phyloP scores from a whole-genome alignment of 768 basidiomycete species.

The Collybiopsis confluens region DNA sequence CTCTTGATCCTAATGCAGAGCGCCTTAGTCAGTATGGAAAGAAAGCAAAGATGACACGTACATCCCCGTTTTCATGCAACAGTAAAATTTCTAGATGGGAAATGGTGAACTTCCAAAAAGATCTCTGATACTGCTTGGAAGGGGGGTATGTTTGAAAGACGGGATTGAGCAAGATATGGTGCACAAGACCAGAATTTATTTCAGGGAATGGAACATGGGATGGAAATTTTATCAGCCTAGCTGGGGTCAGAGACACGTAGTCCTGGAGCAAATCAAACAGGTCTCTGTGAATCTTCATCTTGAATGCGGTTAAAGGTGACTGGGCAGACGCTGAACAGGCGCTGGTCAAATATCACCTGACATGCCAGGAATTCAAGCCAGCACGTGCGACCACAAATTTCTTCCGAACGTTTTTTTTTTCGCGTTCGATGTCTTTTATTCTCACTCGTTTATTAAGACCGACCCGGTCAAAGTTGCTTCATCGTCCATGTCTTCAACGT shows the following conservation, averaged over 20 bases:
- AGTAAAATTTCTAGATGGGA: conserved; percentile 41
- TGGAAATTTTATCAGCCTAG: conserved; percentile 40
- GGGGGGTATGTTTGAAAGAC: conserved; percentile 62
- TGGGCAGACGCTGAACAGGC: too few relatives aligned
- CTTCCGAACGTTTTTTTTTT: neutral
- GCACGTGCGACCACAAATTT: neutral
- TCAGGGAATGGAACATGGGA: conserved; percentile 25
- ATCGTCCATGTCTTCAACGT: conserved; percentile 20
- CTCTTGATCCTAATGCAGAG: conserved; percentile 43
- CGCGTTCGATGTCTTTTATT: conserved; percentile 5
- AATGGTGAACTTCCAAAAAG: conserved; percentile 76
- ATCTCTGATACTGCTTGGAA: conserved; percentile 53
- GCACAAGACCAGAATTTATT: conserved; percentile 55
- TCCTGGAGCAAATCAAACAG: conserved; percentile 43
- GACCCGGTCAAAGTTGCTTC: conserved; percentile 23
- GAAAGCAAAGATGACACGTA: conserved; percentile 22
- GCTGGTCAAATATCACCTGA: neutral
- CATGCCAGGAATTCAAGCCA: neutral
- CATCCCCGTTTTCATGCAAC: conserved; percentile 39
- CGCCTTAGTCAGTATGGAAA: neutral
- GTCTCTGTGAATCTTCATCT: conserved; percentile 28
- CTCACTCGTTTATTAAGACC: conserved; percentile 22
- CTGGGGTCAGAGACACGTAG: conserved; percentile 50
- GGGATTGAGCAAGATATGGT: conserved; percentile 39
- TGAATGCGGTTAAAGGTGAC: too few relatives aligned